Conservation (phyloP, 2,329 filamentous ascomycete genomes). For the Penicillium concentricum region DNA sequence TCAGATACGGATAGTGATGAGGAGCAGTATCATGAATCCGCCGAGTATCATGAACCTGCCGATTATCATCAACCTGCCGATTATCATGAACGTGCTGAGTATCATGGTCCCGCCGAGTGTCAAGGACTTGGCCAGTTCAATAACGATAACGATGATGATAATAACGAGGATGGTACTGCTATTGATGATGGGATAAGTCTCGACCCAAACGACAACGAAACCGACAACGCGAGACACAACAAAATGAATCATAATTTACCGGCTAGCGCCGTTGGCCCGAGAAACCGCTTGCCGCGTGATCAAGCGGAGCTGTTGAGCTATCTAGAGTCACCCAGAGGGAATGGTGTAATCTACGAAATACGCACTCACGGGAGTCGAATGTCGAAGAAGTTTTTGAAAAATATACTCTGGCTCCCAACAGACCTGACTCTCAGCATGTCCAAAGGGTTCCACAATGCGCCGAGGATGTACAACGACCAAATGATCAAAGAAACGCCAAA, state of each 20-base stretch:
- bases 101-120: background rate
- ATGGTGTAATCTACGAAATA: conserved; percentile 8
- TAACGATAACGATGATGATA: background rate
- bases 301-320: conserved; percentile 10
- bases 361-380: conserved; percentile 31
- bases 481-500: conserved; percentile 74
- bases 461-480: conserved; percentile 79
- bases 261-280: background rate
- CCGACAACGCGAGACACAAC: background rate
- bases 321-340: background rate
- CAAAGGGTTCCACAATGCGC: conserved; percentile 84
- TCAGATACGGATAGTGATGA: conserved; percentile 2
- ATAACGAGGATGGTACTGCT: too few species aligned
- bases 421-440: conserved; percentile 80
- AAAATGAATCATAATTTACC: background rate
- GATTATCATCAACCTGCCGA: too few species aligned
- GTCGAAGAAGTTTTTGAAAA: conserved; percentile 67
- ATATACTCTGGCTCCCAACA: conserved; percentile 76
- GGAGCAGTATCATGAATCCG: background rate
- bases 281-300: conserved; percentile 13
- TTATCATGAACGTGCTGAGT: too few species aligned
- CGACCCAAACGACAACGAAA: background rate
- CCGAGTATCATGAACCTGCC: background rate
- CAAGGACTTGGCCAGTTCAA: background rate
- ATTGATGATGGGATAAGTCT: background rate